Evolutionary conservation across 495 filamentous ascomycete species (phyloP).

Genomic region (Xylaria castorea): DNA sequence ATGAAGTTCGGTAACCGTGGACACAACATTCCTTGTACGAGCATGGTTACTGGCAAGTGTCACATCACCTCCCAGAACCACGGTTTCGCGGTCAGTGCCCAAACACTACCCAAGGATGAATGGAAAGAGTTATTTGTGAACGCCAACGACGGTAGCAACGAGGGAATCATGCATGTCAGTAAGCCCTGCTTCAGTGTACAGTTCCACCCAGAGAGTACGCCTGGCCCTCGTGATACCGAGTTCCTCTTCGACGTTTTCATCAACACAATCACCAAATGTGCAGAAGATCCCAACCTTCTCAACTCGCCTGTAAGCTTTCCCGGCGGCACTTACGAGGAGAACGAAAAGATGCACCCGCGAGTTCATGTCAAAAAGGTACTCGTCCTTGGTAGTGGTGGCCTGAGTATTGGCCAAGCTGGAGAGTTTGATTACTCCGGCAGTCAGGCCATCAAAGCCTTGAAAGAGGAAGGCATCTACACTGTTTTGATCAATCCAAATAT

Average conservation of each 20-base stretch:
- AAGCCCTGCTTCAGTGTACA: constrained; percentile 97
- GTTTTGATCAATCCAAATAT: constrained; percentile 99
- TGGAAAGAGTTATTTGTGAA: constrained; percentile 97
- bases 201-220: constrained; percentile 97
- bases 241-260: constrained; percentile 98
- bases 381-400: constrained; percentile 88
- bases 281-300: constrained; percentile 66
- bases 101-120: constrained; percentile 67
- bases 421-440: constrained; percentile 99
- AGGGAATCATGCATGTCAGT: constrained; percentile 87
- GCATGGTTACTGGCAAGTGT: constrained; percentile 89
- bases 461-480: constrained; percentile 92
- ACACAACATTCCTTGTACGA: constrained; percentile 98
- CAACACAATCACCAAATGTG: constrained; percentile 73
- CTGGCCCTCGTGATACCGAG: constrained; percentile 95
- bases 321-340: constrained; percentile 79
- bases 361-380: constrained; percentile 92
- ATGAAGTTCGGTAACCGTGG: constrained; percentile 99
- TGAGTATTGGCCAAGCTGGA: constrained; percentile 96
- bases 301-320: constrained; percentile 79
- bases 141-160: constrained; percentile 96
- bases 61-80: constrained; percentile 99
- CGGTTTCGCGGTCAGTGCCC: constrained; percentile 88
- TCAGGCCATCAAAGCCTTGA: constrained; percentile 93
- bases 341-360: constrained; percentile 73